Conservation (phyloP, 768 basidiomycete genomes). For the Aureoboletus auriporus region DNA sequence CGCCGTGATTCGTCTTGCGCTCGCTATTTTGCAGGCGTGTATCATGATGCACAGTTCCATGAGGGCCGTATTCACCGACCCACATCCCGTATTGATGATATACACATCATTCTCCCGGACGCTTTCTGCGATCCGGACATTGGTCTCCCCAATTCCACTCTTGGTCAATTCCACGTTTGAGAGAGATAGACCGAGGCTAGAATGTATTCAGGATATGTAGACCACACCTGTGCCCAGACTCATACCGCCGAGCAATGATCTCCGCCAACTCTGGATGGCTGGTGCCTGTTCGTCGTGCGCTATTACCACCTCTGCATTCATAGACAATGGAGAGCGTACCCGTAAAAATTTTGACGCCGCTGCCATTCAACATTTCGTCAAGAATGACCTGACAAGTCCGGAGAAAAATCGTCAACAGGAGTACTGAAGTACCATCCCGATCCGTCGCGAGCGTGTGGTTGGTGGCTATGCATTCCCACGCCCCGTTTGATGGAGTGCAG, state of each 20-base stretch:
- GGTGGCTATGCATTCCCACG: conserved; percentile 16
- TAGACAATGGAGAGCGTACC: conserved; percentile 35
- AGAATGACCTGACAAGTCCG: conserved; percentile 5
- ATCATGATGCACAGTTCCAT: conserved; percentile 99
- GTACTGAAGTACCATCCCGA: background rate
- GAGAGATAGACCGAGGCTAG: conserved; percentile 84
- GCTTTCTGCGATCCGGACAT: conserved; percentile 88
- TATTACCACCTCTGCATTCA: background rate
- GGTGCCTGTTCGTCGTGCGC: conserved; percentile 55
- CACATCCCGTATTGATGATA: conserved; percentile 92
- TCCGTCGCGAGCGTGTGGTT: conserved; percentile 15
- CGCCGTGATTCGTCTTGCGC: conserved; percentile 96
- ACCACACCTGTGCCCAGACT: conserved; percentile 5
- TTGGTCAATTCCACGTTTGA: conserved; percentile 84
- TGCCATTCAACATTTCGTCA: conserved; percentile 49
- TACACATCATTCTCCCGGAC: conserved; percentile 99
- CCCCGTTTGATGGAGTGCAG: no score
- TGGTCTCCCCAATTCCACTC: conserved; percentile 88
- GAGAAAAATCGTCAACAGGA: background rate
- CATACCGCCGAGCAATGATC: conserved; percentile 86
- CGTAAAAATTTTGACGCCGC: conserved; percentile 56
- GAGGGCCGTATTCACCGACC: conserved; percentile 84
- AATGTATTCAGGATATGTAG: conserved; percentile 23
- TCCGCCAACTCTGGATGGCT: conserved; percentile 95
- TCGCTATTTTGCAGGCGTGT: conserved; percentile 99